Evolutionary conservation across 2,329 filamentous ascomycete genomes (phyloP).

Genomic region (Plenodomus lindquistii): DNA sequence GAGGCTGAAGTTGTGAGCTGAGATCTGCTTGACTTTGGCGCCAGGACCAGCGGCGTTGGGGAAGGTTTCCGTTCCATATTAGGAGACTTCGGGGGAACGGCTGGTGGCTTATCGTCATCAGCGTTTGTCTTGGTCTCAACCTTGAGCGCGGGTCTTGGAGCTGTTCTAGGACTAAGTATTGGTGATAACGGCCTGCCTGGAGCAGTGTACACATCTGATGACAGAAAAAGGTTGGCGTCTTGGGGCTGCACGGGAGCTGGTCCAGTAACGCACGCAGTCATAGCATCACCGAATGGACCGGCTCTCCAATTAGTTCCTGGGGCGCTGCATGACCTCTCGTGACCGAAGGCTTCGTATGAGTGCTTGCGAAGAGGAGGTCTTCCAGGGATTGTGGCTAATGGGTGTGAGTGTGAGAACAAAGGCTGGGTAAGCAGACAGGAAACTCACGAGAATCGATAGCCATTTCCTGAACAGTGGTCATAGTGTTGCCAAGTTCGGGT

Average conservation of each 20-base stretch:
- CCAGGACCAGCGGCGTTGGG: constrained; percentile 37
- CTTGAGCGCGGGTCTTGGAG: constrained; percentile 36
- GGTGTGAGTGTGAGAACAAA: constrained; percentile 16
- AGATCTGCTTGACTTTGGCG: constrained; percentile 35
- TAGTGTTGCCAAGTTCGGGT: constrained; percentile 43
- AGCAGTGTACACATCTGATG: constrained; percentile 19
- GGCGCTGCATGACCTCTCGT: constrained; percentile 46
- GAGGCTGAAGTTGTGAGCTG: constrained; percentile 39
- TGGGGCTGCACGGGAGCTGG: constrained; percentile 32
- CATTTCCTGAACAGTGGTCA: constrained; percentile 46
- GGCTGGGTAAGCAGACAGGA: neutral
- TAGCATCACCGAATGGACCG: constrained; percentile 47
- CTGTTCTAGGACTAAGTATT: constrained; percentile 41
- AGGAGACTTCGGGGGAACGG: constrained; percentile 45
- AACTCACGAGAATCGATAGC: constrained; percentile 47
- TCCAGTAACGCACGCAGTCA: constrained; percentile 44
- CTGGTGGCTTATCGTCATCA: constrained; percentile 32
- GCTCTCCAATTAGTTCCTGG: constrained; percentile 44
- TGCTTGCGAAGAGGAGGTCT: constrained; percentile 44
- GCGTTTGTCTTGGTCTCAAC: constrained; percentile 31
- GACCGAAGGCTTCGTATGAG: constrained; percentile 39
- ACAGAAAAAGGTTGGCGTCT: constrained; percentile 13
- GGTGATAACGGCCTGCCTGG: constrained; percentile 22
- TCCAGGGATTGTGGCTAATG: constrained; percentile 46
- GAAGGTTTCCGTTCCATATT: constrained; percentile 39